phyloP scores from a whole-genome alignment of 176 grass and related monocot genomes.

The Paspalum notatum region DNA sequence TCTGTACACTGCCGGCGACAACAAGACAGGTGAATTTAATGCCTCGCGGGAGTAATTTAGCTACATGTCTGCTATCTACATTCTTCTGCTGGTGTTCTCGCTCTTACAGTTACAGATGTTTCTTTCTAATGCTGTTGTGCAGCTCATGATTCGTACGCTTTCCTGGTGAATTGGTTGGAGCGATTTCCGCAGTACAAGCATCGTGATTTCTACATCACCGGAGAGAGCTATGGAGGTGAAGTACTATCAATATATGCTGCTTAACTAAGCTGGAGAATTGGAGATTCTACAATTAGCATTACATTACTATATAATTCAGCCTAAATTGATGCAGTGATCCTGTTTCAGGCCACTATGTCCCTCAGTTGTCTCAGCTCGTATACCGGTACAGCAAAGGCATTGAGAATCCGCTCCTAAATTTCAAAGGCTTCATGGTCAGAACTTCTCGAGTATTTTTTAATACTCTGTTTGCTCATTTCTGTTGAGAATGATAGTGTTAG shows the following conservation, averaged over 20 bases:
- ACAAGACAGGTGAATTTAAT: conserved; percentile 61
- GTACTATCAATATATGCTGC: neutral
- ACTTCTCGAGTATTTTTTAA: conserved; percentile 13
- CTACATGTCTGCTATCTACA: too few species aligned
- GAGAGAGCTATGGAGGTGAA: conserved; percentile 83
- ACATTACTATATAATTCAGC: neutral
- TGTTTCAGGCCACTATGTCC: conserved; percentile 86
- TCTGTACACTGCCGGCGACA: conserved; percentile 67
- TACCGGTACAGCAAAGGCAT: conserved; percentile 65
- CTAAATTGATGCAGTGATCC: conserved; percentile 25
- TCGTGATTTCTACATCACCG: conserved; percentile 74
- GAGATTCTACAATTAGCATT: neutral
- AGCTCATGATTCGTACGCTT: conserved; percentile 73
- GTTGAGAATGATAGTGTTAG: neutral
- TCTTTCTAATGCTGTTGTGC: conserved; percentile 13
- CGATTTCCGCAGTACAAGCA: conserved; percentile 80
- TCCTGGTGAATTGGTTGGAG: conserved; percentile 80
- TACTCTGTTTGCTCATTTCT: neutral
- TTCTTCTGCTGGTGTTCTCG: neutral
- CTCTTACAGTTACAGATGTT: neutral
- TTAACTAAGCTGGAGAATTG: neutral
- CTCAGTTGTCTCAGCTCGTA: conserved; percentile 75
- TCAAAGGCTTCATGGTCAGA: conserved; percentile 93
- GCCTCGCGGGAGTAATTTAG: neutral
- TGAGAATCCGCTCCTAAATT: conserved; percentile 66